phyloP scores from a whole-genome alignment of 2,329 filamentous ascomycete genomes.

The Penicillium sp. region DNA sequence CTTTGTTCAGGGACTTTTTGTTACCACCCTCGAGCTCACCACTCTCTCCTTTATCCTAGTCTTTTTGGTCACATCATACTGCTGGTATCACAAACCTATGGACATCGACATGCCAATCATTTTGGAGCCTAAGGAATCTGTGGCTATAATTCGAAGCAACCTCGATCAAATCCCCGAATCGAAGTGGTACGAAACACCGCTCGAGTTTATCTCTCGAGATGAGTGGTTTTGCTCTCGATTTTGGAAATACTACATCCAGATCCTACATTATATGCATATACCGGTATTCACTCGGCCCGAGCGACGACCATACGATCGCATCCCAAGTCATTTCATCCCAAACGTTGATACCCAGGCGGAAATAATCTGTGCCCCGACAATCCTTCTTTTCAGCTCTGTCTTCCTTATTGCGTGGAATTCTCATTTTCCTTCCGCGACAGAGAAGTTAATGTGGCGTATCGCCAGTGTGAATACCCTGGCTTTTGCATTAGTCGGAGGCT shows the following conservation, averaged over 20 bases:
- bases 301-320: background rate
- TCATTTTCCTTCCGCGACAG: background rate
- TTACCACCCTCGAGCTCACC: background rate
- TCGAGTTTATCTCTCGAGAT: background rate
- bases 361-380: background rate
- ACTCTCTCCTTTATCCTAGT: background rate
- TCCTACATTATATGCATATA: background rate
- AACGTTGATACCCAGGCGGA: background rate
- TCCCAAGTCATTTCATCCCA: background rate
- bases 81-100: background rate
- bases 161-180: background rate
- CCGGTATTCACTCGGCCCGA: background rate
- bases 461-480: background rate
- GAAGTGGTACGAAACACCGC: background rate
- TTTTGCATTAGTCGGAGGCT: background rate
- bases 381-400: background rate
- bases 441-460: background rate
- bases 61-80: background rate
- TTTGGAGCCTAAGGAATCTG: background rate
- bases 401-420: background rate
- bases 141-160: background rate
- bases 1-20: no score
- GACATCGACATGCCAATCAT: background rate
- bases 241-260: background rate
- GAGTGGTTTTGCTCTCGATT: background rate